Evolutionary conservation across 2,329 filamentous ascomycete species (phyloP).

Genomic region (Aspergillus latus): DNA sequence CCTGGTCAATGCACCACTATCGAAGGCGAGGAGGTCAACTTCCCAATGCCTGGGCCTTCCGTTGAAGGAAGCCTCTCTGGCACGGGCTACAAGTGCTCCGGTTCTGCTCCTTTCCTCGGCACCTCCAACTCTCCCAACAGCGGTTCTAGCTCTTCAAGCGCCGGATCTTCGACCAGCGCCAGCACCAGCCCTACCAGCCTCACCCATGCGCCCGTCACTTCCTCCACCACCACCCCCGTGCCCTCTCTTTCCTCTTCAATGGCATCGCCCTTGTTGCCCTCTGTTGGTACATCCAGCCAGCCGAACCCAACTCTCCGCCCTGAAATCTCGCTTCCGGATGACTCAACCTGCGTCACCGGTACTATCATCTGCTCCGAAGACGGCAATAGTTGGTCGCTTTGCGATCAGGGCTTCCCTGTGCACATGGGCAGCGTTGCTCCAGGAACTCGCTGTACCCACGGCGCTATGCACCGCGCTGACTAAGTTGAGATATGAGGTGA

Average conservation of each 20-base stretch:
- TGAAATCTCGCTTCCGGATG: not conserved
- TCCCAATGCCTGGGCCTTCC: conserved; percentile 64
- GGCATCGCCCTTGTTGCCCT: conserved; percentile 15
- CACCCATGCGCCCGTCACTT: not conserved
- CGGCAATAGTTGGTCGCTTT: conserved; percentile 37
- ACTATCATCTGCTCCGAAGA: conserved; percentile 35
- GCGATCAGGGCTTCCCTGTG: conserved; percentile 29
- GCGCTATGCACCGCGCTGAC: conserved; percentile 21
- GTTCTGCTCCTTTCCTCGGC: conserved; percentile 33
- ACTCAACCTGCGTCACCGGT: conserved; percentile 27
- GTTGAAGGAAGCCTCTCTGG: conserved; percentile 41
- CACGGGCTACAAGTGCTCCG: conserved; percentile 37
- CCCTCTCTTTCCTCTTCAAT: conserved; percentile 14
- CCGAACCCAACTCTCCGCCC: not conserved
- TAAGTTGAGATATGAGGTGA: not conserved
- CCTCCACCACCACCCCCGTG: not conserved
- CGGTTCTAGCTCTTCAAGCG: conserved; percentile 2
- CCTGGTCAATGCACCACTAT: conserved; percentile 55
- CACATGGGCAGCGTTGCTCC: conserved; percentile 41
- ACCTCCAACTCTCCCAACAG: conserved; percentile 15
- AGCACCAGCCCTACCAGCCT: not conserved
- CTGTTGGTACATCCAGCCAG: not conserved
- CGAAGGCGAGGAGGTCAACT: conserved; percentile 60
- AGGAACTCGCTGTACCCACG: conserved; percentile 36
- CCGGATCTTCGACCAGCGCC: not conserved